Evolutionary conservation across 2,329 filamentous ascomycete genomes (phyloP).

Genomic region (Fusarium tuaranense): DNA sequence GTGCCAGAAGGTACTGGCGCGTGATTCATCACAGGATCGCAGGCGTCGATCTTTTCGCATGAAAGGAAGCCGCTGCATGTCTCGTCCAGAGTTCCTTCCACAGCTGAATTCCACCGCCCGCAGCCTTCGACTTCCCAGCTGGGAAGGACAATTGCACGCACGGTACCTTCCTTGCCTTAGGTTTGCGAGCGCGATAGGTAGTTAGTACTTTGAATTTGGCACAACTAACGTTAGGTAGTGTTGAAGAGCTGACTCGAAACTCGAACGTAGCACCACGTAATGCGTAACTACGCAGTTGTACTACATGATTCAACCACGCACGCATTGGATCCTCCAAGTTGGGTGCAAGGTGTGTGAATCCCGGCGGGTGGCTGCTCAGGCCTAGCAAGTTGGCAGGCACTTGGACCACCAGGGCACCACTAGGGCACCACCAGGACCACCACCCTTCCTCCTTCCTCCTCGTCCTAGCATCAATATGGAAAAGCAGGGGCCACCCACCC

Average conservation of each 20-base stretch:
- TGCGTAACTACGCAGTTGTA: neutral
- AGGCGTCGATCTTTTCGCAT: slow-evolving; percentile 10
- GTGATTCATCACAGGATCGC: slow-evolving; percentile 30
- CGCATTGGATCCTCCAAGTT: neutral
- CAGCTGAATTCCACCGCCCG: slow-evolving; percentile 6
- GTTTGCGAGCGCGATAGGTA: neutral
- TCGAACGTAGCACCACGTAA: neutral
- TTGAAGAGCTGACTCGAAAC: neutral
- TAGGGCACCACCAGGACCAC: slow-evolving; percentile 8
- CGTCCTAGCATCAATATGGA: neutral
- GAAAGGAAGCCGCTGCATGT: slow-evolving; percentile 7
- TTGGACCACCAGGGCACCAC: slow-evolving; percentile 18
- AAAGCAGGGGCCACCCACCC: slow-evolving; percentile 15
- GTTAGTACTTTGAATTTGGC: neutral
- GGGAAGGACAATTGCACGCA: neutral
- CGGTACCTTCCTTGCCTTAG: neutral
- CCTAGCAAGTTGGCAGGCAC: slow-evolving; percentile 33
- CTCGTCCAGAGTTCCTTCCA: neutral
- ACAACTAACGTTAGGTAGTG: neutral
- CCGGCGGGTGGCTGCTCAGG: neutral
- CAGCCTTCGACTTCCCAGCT: neutral
- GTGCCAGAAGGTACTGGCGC: slow-evolving; percentile 4
- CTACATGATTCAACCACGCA: neutral
- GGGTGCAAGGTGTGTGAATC: neutral
- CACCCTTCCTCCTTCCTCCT: slow-evolving; percentile 1